Evolutionary conservation across 495 filamentous ascomycete species (phyloP).

Genomic region (Hypoxylon trugodes): DNA sequence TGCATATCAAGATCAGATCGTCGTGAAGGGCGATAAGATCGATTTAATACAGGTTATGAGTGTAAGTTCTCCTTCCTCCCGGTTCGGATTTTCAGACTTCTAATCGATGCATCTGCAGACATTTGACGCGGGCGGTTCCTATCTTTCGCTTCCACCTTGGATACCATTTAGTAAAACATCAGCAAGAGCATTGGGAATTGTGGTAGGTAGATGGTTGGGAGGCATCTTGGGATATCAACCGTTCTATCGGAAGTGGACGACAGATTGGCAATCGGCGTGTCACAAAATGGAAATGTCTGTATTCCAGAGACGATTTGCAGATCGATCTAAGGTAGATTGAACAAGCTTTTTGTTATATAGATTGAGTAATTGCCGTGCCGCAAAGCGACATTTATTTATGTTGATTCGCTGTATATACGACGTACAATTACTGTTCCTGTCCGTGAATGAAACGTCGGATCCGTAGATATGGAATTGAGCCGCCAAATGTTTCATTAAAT

Average conservation of each 20-base stretch:
- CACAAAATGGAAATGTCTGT: constrained; percentile 52
- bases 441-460: not conserved
- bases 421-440: not conserved
- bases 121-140: constrained; percentile 59
- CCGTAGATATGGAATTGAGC: not conserved
- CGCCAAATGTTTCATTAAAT: not conserved
- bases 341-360: not conserved
- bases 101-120: constrained; percentile 42
- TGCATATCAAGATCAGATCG: constrained; percentile 57
- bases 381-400: not conserved
- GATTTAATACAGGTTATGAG: constrained; percentile 57
- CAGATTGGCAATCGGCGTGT: constrained; percentile 60
- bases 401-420: not conserved
- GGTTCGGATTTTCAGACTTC: constrained; percentile 1
- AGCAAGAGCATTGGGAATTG: constrained; percentile 49
- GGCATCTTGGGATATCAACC: constrained; percentile 62
- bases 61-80: constrained; percentile 38
- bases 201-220: constrained; percentile 61
- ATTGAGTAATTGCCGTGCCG: not conserved
- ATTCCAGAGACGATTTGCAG: constrained; percentile 50
- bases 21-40: constrained; percentile 50
- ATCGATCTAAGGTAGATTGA: constrained; percentile 26
- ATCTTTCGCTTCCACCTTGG: constrained; percentile 55
- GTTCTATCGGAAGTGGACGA: constrained; percentile 59
- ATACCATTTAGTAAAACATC: constrained; percentile 53